A percentile compares a stretch with the other conserved stretches of the same genome.
These are phyloP conservation scores for Prunus mongolica DNA, from an alignment of 306 rosid species.

Conservation along the genomic window DNA sequence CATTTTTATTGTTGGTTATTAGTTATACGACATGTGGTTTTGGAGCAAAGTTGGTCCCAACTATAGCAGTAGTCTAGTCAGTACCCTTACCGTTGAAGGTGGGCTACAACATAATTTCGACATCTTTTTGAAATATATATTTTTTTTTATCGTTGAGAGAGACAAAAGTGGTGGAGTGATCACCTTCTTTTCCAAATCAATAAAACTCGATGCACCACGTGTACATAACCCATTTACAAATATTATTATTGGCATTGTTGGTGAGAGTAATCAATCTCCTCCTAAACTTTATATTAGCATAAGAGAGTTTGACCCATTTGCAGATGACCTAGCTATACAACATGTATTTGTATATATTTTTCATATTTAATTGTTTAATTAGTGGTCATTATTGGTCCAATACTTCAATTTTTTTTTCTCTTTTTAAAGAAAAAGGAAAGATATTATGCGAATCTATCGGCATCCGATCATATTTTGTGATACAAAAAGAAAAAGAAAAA, in stretches of 20 bases:
- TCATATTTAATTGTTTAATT: not conserved
- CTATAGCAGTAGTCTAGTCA: not conserved
- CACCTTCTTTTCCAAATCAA: slow-evolving; percentile 3
- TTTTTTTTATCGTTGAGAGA: not conserved
- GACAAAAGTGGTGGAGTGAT: slow-evolving; percentile 20
- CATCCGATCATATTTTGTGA: slow-evolving; percentile 11
- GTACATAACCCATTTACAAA: not conserved
- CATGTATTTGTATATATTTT: no score
- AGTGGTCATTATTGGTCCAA: not conserved
- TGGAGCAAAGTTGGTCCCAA: not conserved
- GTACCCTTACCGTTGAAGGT: slow-evolving; percentile 37
- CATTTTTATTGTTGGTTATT: no score
- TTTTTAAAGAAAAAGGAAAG: no score
- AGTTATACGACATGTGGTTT: not conserved
- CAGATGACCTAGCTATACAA: no score
- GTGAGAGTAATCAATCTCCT: no score
- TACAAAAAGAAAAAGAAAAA: slow-evolving; percentile 6
- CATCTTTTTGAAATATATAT: not conserved
- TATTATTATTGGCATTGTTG: no score
- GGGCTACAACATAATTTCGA: slow-evolving; percentile 29
- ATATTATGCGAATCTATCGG: slow-evolving; percentile 22
- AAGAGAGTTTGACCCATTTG: no score
- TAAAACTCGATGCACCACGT: not conserved
- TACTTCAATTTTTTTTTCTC: no score
- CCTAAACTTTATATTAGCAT: no score